Evolutionary conservation across 2,329 filamentous ascomycete genomes (phyloP), one percentile per base, ranked within the genome.

Genomic region (Exutisphaerella laricina): DNA sequence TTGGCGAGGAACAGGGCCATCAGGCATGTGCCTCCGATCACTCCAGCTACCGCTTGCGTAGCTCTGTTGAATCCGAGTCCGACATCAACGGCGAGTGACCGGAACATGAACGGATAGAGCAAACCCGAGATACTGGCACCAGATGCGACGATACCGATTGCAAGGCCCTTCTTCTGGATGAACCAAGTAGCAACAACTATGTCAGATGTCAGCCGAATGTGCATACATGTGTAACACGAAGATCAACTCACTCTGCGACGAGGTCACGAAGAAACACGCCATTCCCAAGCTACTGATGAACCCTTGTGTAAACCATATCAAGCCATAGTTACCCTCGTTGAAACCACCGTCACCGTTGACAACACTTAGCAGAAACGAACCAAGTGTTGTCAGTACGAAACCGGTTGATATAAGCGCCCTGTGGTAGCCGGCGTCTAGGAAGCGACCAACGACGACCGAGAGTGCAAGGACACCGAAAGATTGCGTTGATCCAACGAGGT

Each of bases 191-290:
- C 63, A 29, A 68, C 70, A 39, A 73, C 70, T 73, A 44, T 14
- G 32, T 14, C 7, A 32, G 34, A 18, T 14, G 32, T 44, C 10
- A 39, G 41, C 26, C 4, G 4, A 9, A n/a, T 23, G 34, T 23
- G 7, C 3, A 22, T 33, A 10, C 21, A 23, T 25, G 12, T 8
- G 28, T 23, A 20, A 2, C 2, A 20, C 18, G 12, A 9, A 39
- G 13, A 2, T 17, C 4, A 7, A 10, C 65, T 44, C 64, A 72
- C 70, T 63, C 60, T 73, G 70, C 17, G 71, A 73, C 48, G 70
- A 72, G 17, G 45, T 67, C 4, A 74, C 71, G 49, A 74, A 74
- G 57, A 71, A 73, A 49, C 70, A 73, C n/a, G 69, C 65, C 71
- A 74, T 74, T 7, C 72, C 72, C 7, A 73, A 45, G 4, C 70